Base-by-base conservation (phyloP, 345 rosid species). In the Lagerstroemia speciosa region DNA sequence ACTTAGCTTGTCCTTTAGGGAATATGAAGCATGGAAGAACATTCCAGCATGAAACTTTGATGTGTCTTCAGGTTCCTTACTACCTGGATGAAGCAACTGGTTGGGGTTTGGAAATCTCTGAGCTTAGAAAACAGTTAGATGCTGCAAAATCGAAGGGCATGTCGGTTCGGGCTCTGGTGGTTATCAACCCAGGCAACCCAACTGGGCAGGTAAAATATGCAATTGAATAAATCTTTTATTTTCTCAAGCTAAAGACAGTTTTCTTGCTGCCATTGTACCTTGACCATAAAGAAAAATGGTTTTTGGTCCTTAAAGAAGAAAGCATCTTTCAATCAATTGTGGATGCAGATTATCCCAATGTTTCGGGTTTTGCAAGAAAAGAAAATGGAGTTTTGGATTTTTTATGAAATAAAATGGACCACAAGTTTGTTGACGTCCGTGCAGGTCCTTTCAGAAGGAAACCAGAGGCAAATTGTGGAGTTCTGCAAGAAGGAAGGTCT, bases 121-220 rank as follows among this genome's bases (percentile, higher is more conserved):
- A 89, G 74, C 87, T 94, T 58, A 85, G 87, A 87, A 87, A 85
- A 83, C 98, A 91, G 73, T 80, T 91, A 67, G 89, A 80, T 58
- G 84, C 72, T 67, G 93, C 97, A 22, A 87, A 46, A 80, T 82
- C 92, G 64, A 87, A 91, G 76, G 99, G 98, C 65, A 72, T 89
- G 41, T 78, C 82, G 8, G 93, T 92, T 22, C 88, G 98, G 85
- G 98, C 98, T 64, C 68, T 91, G 82, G 96, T 80, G 63, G 97
- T 91, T 46, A 94, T 91, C 62, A 91, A 94, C 83, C 98, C 97
- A 43, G 98, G 97, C 63, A 94, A 94, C 70, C 98, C 98, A 24
- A 89, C 98, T 0, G 97, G 97, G 37, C 97, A 94, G 92, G 97
- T 91, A 73, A 41, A 41, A 72, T 50, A 24, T 14, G 37, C 26